Evolutionary conservation across 306 rosid genomes (phyloP).

Genomic region (cucumber (Cucumis sativus)): Cucumber_9930_V3 NC_026656.2:613001-613500

Average conservation of each 20-base stretch:
- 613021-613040: neutral
- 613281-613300: slow-evolving; percentile 78
- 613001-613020: neutral
- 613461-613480: slow-evolving; percentile 76
- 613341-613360: slow-evolving; percentile 69
- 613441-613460: slow-evolving; percentile 72
- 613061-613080: too few relatives aligned
- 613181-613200: slow-evolving; percentile 64
- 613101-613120: slow-evolving; percentile 21
- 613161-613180: slow-evolving; percentile 78
- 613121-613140: slow-evolving; percentile 75
- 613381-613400: slow-evolving; percentile 44
- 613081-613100: neutral
- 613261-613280: slow-evolving; percentile 85
- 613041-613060: too few relatives aligned
- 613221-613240: slow-evolving; percentile 80
- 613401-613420: slow-evolving; percentile 77
- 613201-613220: slow-evolving; percentile 84
- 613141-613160: slow-evolving; percentile 52
- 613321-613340: slow-evolving; percentile 41
- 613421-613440: slow-evolving; percentile 76
- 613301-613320: slow-evolving; percentile 66
- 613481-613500: slow-evolving; percentile 85
- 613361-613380: slow-evolving; percentile 62
- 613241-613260: slow-evolving; percentile 74